phyloP scores from a whole-genome alignment of 1,284 basidiomycete species.

The Rhodofomes roseus region DNA sequence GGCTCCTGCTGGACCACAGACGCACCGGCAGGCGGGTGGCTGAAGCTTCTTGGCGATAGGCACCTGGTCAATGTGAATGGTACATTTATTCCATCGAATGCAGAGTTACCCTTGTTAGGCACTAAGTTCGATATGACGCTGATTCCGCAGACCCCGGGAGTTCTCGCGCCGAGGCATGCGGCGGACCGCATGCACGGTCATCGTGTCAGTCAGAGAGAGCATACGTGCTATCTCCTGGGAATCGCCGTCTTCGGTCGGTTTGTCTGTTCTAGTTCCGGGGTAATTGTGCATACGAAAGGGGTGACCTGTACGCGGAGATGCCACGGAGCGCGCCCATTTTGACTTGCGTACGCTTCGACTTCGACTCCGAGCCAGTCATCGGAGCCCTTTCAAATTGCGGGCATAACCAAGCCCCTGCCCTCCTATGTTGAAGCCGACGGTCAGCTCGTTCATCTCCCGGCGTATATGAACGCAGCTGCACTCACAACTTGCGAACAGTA shows the following conservation, averaged over 20 bases:
- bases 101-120: neutral
- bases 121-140: conserved; percentile 8
- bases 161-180: conserved; percentile 1
- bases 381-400: neutral
- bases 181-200: conserved; percentile 1
- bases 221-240: conserved; percentile 15
- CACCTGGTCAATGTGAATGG: neutral
- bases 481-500: neutral
- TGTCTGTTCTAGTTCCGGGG: neutral
- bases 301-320: neutral
- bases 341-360: neutral
- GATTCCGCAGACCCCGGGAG: conserved; percentile 5
- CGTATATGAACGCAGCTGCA: neutral
- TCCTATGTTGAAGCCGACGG: neutral
- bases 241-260: conserved; percentile 15
- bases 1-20: too few relatives aligned
- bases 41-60: neutral
- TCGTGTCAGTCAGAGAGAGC: neutral
- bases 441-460: neutral
- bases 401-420: neutral
- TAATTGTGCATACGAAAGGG: neutral
- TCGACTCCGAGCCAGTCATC: neutral
- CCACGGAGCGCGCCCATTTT: neutral
- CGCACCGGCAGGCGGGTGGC: neutral
- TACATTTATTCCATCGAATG: neutral